phyloP scores from a whole-genome alignment of 2,329 filamentous ascomycete species.

The Zymoseptoria ardabiliae region DNA sequence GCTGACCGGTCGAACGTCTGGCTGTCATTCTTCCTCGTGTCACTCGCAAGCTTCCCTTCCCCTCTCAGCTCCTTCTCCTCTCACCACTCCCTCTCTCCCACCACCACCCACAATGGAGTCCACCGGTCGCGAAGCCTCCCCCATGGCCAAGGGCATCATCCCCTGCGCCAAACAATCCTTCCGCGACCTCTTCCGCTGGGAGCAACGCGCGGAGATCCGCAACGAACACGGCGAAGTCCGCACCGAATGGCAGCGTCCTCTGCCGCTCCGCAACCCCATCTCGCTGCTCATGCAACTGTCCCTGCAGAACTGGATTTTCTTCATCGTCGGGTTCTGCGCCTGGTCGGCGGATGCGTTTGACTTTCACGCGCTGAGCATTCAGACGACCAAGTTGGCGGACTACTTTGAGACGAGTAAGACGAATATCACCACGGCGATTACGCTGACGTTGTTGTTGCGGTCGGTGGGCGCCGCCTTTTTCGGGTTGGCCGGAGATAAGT shows the following conservation, averaged over 20 bases:
- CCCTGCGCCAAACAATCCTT: conserved; percentile 59
- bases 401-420: conserved; percentile 57
- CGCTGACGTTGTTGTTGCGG: conserved; percentile 64
- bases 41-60: not conserved
- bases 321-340: conserved; percentile 64
- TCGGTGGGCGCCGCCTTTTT: conserved; percentile 70
- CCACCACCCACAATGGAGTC: conserved; percentile 19
- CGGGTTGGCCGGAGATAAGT: conserved; percentile 67
- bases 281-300: conserved; percentile 58
- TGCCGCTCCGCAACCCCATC: conserved; percentile 63
- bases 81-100: not conserved
- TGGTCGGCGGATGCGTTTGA: conserved; percentile 82
- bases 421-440: conserved; percentile 67
- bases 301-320: conserved; percentile 63
- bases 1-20: not conserved
- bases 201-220: conserved; percentile 61
- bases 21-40: not conserved
- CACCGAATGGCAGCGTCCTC: conserved; percentile 61
- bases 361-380: conserved; percentile 73
- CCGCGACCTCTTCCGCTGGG: conserved; percentile 63
- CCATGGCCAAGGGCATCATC: conserved; percentile 57
- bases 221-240: conserved; percentile 58
- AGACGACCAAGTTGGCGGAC: conserved; percentile 61
- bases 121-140: conserved; percentile 49
- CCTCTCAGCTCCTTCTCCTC: not conserved